phyloP scores from a whole-genome alignment of 768 basidiomycete species.

The Termitomyces titanicus region DNA sequence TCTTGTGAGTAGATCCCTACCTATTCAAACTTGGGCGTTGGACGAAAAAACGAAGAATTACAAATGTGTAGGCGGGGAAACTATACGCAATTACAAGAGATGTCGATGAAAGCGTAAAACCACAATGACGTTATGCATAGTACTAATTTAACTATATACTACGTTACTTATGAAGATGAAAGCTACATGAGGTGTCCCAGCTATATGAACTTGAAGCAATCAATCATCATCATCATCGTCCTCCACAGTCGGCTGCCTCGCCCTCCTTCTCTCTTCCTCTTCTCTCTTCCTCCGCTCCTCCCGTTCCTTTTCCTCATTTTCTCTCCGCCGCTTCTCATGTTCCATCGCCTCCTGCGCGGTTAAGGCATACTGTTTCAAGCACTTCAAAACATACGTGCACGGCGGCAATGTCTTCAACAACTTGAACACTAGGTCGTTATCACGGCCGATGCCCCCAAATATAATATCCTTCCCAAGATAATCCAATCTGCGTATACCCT shows the following conservation, averaged over 20 bases:
- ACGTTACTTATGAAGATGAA: constrained; percentile 13
- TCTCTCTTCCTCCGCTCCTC: constrained; percentile 37
- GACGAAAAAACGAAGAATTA: background rate
- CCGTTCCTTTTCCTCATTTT: constrained; percentile 3
- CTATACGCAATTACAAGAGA: background rate
- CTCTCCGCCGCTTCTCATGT: constrained; percentile 34
- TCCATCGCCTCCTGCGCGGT: constrained; percentile 49
- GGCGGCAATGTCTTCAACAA: constrained; percentile 48
- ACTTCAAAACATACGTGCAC: constrained; percentile 58
- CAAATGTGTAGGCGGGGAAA: background rate
- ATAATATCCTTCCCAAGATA: constrained; percentile 56
- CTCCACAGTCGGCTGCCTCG: constrained; percentile 11
- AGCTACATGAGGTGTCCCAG: too few species aligned
- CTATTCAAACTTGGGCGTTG: background rate
- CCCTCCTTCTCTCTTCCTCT: background rate
- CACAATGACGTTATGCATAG: background rate
- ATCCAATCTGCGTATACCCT: constrained; percentile 63
- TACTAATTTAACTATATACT: constrained; percentile 18
- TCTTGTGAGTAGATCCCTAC: too few species aligned
- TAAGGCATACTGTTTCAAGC: constrained; percentile 42
- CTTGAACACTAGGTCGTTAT: constrained; percentile 44
- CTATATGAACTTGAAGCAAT: too few species aligned
- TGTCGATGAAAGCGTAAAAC: background rate
- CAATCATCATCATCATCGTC: constrained; percentile 5
- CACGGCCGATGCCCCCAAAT: constrained; percentile 58